Percentiles rank a stretch among this genome's conserved stretches.
Evolutionary conservation across 2,329 filamentous ascomycete genomes (phyloP).

Genomic region (Clarireedia monteithiana): DNA sequence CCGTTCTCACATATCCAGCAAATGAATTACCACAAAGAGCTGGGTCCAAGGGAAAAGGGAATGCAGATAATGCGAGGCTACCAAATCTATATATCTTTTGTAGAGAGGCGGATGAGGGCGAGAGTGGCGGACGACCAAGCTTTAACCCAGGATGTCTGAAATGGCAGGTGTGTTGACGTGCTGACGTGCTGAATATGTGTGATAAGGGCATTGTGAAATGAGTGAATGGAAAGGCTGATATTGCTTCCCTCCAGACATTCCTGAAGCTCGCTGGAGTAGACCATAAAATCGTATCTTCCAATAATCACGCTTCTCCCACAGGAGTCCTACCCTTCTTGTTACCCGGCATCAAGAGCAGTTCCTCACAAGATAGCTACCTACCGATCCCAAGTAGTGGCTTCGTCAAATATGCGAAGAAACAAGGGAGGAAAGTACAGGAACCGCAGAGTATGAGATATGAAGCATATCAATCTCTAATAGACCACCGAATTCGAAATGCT

Average conservation of each 20-base stretch:
- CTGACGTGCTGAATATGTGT: background rate
- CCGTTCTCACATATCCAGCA: constrained; percentile 64
- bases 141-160: constrained; percentile 92
- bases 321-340: constrained; percentile 85
- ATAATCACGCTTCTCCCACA: constrained; percentile 86
- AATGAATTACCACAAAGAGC: constrained; percentile 66
- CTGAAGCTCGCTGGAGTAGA: constrained; percentile 67
- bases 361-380: constrained; percentile 29
- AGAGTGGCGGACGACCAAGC: constrained; percentile 55
- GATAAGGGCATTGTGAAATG: background rate
- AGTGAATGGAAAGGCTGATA: constrained; percentile 6
- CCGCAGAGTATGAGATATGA: constrained; percentile 45
- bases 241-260: constrained; percentile 53
- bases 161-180: constrained; percentile 68
- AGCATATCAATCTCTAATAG: constrained; percentile 71
- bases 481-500: constrained; percentile 70
- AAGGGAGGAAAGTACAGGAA: constrained; percentile 38
- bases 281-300: constrained; percentile 63
- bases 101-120: constrained; percentile 46
- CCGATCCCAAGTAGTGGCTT: constrained; percentile 59
- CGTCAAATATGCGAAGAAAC: constrained; percentile 57
- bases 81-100: constrained; percentile 70
- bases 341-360: constrained; percentile 34
- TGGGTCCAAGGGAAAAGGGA: constrained; percentile 25
- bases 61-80: constrained; percentile 30